These are phyloP conservation scores for Saturnispora quitensis DNA, from an alignment of 805 yeast genomes.

Conservation along the genomic window DNA sequence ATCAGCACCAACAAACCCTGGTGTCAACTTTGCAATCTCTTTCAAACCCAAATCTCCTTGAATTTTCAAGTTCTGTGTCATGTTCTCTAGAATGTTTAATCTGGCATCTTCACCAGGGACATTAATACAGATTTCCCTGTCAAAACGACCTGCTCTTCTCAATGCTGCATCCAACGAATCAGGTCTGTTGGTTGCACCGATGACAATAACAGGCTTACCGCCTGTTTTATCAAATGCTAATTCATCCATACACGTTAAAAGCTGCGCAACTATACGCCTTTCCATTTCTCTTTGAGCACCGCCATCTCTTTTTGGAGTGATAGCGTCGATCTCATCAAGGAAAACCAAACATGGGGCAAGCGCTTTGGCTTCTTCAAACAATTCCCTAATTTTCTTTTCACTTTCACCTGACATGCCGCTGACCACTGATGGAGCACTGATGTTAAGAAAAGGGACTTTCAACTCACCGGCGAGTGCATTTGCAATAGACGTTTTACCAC, in stretches of 20 bases:
- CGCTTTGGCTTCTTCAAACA: slow-evolving; percentile 84
- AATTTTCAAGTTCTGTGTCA: slow-evolving; percentile 59
- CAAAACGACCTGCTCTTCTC: slow-evolving; percentile 94
- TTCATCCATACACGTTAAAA: slow-evolving; percentile 91
- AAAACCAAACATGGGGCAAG: slow-evolving; percentile 90
- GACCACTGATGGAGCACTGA: slow-evolving; percentile 93
- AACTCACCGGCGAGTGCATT: slow-evolving; percentile 93
- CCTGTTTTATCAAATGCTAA: slow-evolving; percentile 77
- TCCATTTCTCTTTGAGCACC: slow-evolving; percentile 99
- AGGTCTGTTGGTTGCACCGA: slow-evolving; percentile 96
- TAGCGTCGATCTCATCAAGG: slow-evolving; percentile 96
- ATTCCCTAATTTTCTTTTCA: slow-evolving; percentile 86
- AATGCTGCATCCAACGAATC: slow-evolving; percentile 91
- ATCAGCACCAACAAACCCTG: slow-evolving; percentile 98
- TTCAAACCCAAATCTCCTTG: slow-evolving; percentile 63
- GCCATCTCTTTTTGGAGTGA: slow-evolving; percentile 95
- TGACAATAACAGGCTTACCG: slow-evolving; percentile 86
- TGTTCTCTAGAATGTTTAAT: slow-evolving; percentile 61
- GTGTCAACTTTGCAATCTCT: slow-evolving; percentile 81
- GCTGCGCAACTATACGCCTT: slow-evolving; percentile 89
- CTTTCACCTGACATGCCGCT: slow-evolving; percentile 99
- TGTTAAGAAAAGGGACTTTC: slow-evolving; percentile 82
- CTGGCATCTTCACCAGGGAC: slow-evolving; percentile 91
- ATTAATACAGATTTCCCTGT: slow-evolving; percentile 84
- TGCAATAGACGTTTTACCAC: slow-evolving; percentile 96